phyloP scores from a whole-genome alignment of 2,329 filamentous ascomycete species.

The Colletotrichum incanum region DNA sequence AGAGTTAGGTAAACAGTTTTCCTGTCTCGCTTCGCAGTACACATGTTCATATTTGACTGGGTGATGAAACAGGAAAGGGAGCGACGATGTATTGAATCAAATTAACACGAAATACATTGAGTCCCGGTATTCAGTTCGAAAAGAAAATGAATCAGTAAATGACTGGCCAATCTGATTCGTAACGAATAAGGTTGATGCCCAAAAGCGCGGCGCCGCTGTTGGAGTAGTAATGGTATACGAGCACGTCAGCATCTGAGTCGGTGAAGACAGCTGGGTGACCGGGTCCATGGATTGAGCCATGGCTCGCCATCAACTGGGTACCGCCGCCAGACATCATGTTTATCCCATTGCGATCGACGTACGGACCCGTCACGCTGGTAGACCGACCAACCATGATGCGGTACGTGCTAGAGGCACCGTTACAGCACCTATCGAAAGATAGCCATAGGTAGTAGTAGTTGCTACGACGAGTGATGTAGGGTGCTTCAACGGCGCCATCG shows the following conservation, averaged over 20 bases:
- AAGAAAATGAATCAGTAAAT: slow-evolving; percentile 45
- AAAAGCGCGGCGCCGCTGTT: slow-evolving; percentile 46
- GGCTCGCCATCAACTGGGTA: slow-evolving; percentile 50
- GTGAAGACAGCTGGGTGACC: slow-evolving; percentile 52
- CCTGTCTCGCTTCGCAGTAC: no score
- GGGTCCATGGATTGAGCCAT: slow-evolving; percentile 50
- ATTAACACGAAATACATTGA: no score
- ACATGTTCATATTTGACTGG: no score
- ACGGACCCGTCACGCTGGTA: slow-evolving; percentile 49
- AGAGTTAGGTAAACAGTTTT: no score
- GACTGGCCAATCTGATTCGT: slow-evolving; percentile 51
- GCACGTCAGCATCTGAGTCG: slow-evolving; percentile 51
- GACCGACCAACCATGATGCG: slow-evolving; percentile 53
- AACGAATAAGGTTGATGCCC: slow-evolving; percentile 52
- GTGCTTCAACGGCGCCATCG: slow-evolving; percentile 49
- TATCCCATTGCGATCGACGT: slow-evolving; percentile 47
- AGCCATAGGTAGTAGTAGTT: slow-evolving; percentile 54
- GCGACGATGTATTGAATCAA: no score
- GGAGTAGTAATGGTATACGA: slow-evolving; percentile 53
- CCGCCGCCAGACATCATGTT: slow-evolving; percentile 50
- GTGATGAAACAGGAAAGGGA: no score
- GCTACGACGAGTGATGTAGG: slow-evolving; percentile 49
- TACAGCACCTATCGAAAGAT: slow-evolving; percentile 52
- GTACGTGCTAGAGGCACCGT: slow-evolving; percentile 51
- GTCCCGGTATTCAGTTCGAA: no score